phyloP scores from a whole-genome alignment of 2,329 filamentous ascomycete genomes.

The Alternaria brassicicola region DNA sequence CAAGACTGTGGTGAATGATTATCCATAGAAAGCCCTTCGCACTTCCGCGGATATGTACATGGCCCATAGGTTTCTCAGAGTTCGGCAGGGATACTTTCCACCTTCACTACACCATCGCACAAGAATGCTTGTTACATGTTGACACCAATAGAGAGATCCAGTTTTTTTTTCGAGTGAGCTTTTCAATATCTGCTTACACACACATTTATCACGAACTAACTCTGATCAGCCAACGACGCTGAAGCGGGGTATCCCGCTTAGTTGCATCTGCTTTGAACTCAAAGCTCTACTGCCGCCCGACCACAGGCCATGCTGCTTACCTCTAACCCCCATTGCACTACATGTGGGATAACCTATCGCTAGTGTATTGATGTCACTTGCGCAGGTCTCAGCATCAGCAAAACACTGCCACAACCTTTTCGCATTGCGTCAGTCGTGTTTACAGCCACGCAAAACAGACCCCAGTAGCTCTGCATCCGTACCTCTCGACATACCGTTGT shows the following conservation, averaged over 20 bases:
- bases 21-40: slow-evolving; percentile 10
- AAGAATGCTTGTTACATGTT: background rate
- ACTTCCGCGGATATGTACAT: background rate
- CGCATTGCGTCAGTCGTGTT: slow-evolving; percentile 2
- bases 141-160: background rate
- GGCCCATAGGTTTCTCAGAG: background rate
- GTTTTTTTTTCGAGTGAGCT: background rate
- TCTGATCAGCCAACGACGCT: background rate
- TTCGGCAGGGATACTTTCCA: background rate
- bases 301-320: slow-evolving; percentile 14
- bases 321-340: background rate
- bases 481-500: background rate
- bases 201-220: background rate
- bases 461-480: background rate
- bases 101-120: background rate
- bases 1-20: slow-evolving; percentile 13
- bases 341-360: slow-evolving; percentile 2
- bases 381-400: background rate
- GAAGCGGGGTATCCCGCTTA: slow-evolving; percentile 4
- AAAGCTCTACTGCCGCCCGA: background rate
- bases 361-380: slow-evolving; percentile 21
- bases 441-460: background rate
- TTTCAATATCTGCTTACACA: background rate
- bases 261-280: background rate
- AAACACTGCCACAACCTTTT: slow-evolving; percentile 14